These are phyloP conservation scores for Grosmannia serpens DNA, from an alignment of 2,329 filamentous ascomycete genomes.

Conservation along the genomic window DNA sequence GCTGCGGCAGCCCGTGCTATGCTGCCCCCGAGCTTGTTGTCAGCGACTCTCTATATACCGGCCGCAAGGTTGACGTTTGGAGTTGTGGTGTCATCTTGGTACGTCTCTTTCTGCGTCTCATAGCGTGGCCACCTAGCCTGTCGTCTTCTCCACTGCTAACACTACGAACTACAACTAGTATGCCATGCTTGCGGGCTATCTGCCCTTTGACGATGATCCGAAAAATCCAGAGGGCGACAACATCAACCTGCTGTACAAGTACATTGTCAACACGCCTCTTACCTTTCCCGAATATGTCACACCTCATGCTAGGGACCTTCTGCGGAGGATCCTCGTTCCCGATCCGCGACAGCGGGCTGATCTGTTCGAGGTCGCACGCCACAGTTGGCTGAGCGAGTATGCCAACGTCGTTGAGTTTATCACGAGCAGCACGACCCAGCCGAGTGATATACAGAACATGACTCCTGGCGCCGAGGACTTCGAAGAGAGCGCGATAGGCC, in stretches of 20 bases:
- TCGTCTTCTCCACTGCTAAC: not conserved
- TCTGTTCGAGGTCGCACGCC: slow-evolving; percentile 89
- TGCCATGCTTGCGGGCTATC: slow-evolving; percentile 94
- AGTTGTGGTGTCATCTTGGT: slow-evolving; percentile 98
- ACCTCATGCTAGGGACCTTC: slow-evolving; percentile 83
- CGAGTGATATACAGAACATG: slow-evolving; percentile 72
- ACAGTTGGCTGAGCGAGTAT: slow-evolving; percentile 97
- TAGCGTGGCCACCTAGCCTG: not conserved
- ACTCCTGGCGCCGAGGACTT: slow-evolving; percentile 50
- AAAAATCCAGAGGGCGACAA: slow-evolving; percentile 98
- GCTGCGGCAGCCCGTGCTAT: slow-evolving; percentile 95
- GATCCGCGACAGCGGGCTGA: slow-evolving; percentile 92
- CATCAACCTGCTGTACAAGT: slow-evolving; percentile 98
- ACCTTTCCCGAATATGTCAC: slow-evolving; percentile 99
- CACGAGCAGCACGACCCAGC: slow-evolving; percentile 84
- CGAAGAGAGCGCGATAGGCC: slow-evolving; percentile 48
- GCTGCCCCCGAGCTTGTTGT: slow-evolving; percentile 94
- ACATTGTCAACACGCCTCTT: slow-evolving; percentile 92
- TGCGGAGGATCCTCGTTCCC: slow-evolving; percentile 87
- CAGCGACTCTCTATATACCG: slow-evolving; percentile 93
- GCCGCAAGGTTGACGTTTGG: slow-evolving; percentile 97
- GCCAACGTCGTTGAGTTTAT: slow-evolving; percentile 95
- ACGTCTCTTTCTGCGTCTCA: slow-evolving; percentile 25
- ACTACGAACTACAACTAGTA: slow-evolving; percentile 49
- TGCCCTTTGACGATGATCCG: slow-evolving; percentile 96